A percentile compares a stretch with the other conserved stretches of the same genome.
Conservation (phyloP, 2,329 filamentous ascomycete genomes). For the Lecanicillium sp. region DNA sequence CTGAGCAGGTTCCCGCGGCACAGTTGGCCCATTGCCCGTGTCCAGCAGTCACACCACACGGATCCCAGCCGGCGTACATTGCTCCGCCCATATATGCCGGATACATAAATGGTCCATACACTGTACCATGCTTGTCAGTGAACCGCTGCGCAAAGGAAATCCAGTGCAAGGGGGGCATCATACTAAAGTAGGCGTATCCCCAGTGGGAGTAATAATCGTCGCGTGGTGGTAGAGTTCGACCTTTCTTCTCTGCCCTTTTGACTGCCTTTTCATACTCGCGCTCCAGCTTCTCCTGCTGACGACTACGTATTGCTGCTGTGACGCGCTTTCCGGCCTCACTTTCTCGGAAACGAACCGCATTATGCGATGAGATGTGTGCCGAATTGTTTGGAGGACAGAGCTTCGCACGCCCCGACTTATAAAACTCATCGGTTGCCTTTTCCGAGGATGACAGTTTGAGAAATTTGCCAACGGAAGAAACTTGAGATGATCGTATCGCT, state of each 20-base stretch:
- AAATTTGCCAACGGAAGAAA: constrained; percentile 35
- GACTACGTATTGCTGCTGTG: constrained; percentile 9
- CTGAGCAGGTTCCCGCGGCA: constrained; percentile 39
- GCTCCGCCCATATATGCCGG: constrained; percentile 34
- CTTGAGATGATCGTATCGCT: constrained; percentile 29
- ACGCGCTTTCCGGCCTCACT: constrained; percentile 1
- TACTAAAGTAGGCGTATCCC: constrained; percentile 41
- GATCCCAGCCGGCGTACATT: constrained; percentile 38
- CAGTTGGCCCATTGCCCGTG: constrained; percentile 26
- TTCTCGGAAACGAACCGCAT: constrained; percentile 40
- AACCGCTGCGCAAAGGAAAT: no score
- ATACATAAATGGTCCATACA: constrained; percentile 39
- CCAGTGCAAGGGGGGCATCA: constrained; percentile 2
- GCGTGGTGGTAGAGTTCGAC: constrained; percentile 36
- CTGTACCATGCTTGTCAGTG: constrained; percentile 10
- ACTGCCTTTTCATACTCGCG: constrained; percentile 48
- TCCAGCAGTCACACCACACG: constrained; percentile 22
- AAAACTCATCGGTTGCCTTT: constrained; percentile 29
- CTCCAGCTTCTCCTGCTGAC: constrained; percentile 32
- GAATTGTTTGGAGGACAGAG: constrained; percentile 48
- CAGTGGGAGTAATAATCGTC: constrained; percentile 46
- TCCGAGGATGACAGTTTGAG: constrained; percentile 15
- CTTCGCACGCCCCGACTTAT: constrained; percentile 38
- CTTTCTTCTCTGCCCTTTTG: constrained; percentile 41
- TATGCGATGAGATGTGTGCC: constrained; percentile 69